phyloP scores from a whole-genome alignment of 1,284 basidiomycete genomes.

The Pseudozyma sp. region DNA sequence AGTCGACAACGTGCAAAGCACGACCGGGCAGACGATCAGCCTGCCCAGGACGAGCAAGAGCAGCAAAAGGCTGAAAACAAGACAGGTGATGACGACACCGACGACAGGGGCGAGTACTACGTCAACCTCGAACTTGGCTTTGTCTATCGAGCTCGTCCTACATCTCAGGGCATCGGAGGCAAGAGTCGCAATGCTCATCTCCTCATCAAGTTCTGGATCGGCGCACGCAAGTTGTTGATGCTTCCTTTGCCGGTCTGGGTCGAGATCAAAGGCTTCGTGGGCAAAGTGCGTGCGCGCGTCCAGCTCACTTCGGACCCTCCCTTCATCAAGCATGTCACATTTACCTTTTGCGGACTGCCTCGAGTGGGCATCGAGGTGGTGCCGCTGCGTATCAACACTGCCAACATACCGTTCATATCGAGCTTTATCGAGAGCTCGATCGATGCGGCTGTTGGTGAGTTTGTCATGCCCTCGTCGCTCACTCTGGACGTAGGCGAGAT shows the following conservation, averaged over 20 bases:
- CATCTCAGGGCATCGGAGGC: slow-evolving; percentile 21
- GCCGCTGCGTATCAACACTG: slow-evolving; percentile 48
- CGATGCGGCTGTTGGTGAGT: slow-evolving; percentile 53
- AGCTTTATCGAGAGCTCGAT: slow-evolving; percentile 57
- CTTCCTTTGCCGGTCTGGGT: slow-evolving; percentile 57
- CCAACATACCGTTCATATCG: slow-evolving; percentile 48
- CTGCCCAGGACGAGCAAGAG: not conserved
- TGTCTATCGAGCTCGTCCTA: slow-evolving; percentile 48
- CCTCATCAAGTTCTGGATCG: slow-evolving; percentile 53
- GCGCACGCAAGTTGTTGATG: slow-evolving; percentile 36
- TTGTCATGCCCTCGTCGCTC: slow-evolving; percentile 51
- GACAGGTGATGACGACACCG: not conserved
- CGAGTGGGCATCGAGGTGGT: slow-evolving; percentile 50
- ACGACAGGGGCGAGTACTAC: slow-evolving; percentile 16
- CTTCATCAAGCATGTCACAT: slow-evolving; percentile 53
- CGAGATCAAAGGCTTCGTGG: slow-evolving; percentile 56
- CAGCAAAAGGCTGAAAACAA: slow-evolving; percentile 16
- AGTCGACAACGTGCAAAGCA: not conserved
- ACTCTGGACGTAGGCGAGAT: slow-evolving; percentile 57
- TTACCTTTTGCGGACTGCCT: slow-evolving; percentile 54
- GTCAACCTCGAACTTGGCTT: slow-evolving; percentile 54
- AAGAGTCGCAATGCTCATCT: slow-evolving; percentile 49
- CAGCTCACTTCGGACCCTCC: slow-evolving; percentile 55
- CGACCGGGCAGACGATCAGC: not conserved
- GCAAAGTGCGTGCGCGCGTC: slow-evolving; percentile 34